Percentiles rank a stretch among this genome's conserved stretches.
Conservation (phyloP, 306 rosid species). For the Crataegus laevigata region DNA sequence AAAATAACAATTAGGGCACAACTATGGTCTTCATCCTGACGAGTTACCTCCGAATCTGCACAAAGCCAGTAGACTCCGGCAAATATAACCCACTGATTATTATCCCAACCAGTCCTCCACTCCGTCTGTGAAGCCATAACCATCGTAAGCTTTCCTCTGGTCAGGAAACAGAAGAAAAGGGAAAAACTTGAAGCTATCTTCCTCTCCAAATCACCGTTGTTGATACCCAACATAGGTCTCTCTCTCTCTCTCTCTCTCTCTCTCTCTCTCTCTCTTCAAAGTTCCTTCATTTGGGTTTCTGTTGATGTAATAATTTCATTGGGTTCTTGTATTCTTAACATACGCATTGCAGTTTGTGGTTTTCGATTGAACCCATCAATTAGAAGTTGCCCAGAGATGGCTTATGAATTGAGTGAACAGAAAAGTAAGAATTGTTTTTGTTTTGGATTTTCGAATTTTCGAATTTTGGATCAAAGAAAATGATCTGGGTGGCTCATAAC, state of each 20-base stretch:
- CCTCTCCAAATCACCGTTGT: not conserved
- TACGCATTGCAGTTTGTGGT: slow-evolving; percentile 21
- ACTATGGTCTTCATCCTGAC: too few species aligned
- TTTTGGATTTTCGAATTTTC: not conserved
- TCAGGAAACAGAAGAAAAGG: not conserved
- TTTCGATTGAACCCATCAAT: slow-evolving; percentile 7
- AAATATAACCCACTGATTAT: too few species aligned
- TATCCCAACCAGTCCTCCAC: too few species aligned
- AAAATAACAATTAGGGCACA: too few species aligned
- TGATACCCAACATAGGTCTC: slow-evolving; percentile 2
- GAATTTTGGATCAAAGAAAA: not conserved
- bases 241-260: not conserved
- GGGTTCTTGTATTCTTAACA: not conserved
- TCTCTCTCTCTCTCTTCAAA: not conserved
- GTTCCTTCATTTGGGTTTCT: not conserved
- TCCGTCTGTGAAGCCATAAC: too few species aligned
- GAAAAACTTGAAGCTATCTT: not conserved
- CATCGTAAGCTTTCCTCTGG: too few species aligned
- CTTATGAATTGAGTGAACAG: slow-evolving; percentile 56
- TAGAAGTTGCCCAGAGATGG: slow-evolving; percentile 38
- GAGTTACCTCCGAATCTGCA: too few species aligned
- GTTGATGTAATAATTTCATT: not conserved
- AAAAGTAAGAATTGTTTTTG: slow-evolving; percentile 52
- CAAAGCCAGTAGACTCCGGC: too few species aligned
- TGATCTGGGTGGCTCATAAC: slow-evolving; percentile 9